These are phyloP conservation scores for Globisporangium recalcitrans DNA, from an alignment of 352 stramenopile species.

Conservation along the genomic window DNA sequence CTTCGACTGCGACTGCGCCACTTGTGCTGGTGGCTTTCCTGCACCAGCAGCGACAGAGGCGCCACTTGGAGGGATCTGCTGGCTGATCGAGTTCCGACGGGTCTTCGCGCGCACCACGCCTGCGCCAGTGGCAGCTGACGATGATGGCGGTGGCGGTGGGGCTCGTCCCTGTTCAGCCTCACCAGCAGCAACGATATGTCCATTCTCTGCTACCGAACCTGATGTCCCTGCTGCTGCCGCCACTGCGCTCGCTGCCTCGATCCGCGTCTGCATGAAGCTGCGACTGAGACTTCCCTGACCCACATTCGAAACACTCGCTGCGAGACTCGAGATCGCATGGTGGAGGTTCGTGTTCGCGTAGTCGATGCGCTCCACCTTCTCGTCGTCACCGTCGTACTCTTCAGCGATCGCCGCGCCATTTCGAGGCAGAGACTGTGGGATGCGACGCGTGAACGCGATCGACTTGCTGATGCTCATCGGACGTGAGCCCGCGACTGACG, in stretches of 20 bases:
- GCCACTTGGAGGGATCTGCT: conserved; percentile 10
- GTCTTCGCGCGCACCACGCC: conserved; percentile 24
- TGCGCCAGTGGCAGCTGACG: conserved; percentile 8
- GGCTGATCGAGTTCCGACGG: conserved; percentile 28
- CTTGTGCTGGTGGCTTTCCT: conserved; percentile 18
- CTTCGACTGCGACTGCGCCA: conserved; percentile 46
- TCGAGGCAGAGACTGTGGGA: conserved; percentile 17
- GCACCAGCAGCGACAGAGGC: not conserved
- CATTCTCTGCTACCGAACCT: not conserved
- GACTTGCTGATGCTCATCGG: conserved; percentile 82
- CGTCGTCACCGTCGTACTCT: conserved; percentile 35
- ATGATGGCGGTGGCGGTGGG: conserved; percentile 17
- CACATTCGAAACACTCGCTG: conserved; percentile 70
- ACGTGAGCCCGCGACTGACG: conserved; percentile 35
- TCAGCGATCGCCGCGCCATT: conserved; percentile 3
- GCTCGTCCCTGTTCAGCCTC: conserved; percentile 9
- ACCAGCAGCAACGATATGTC: not conserved
- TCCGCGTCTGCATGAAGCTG: conserved; percentile 55
- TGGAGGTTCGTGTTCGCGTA: conserved; percentile 71
- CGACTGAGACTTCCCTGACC: conserved; percentile 67
- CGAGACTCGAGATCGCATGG: conserved; percentile 77
- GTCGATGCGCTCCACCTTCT: conserved; percentile 60
- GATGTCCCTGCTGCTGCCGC: not conserved
- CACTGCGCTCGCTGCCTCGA: conserved; percentile 14
- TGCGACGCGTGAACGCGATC: conserved; percentile 54